Evolutionary conservation across 106 monocot genomes (phyloP).

Genomic region (Phalaenopsis aphrodite): DNA sequence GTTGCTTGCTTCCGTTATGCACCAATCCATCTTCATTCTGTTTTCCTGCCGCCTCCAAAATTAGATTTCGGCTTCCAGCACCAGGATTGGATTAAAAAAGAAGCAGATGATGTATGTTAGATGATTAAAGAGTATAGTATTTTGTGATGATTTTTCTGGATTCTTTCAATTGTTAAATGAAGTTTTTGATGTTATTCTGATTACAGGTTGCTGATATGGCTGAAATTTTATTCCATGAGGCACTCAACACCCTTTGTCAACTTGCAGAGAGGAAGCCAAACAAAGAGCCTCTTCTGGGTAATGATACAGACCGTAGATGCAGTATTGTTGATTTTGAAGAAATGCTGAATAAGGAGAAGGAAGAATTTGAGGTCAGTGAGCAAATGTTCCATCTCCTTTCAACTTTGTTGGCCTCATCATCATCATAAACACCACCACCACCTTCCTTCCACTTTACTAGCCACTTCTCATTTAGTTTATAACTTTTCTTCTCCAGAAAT

Average conservation of each 20-base stretch:
- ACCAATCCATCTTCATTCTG: slow-evolving; percentile 63
- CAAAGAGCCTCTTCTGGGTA: slow-evolving; percentile 22
- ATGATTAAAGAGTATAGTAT: background rate
- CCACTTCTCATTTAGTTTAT: slow-evolving; percentile 12
- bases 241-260: slow-evolving; percentile 34
- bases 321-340: slow-evolving; percentile 40
- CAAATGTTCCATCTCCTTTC: background rate
- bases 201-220: slow-evolving; percentile 42
- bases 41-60: slow-evolving; percentile 72
- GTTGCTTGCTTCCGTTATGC: slow-evolving; percentile 96
- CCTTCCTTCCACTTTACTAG: background rate
- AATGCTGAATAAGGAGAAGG: slow-evolving; percentile 47
- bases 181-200: slow-evolving; percentile 2
- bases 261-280: slow-evolving; percentile 26
- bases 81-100: slow-evolving; percentile 77
- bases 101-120: slow-evolving; percentile 56
- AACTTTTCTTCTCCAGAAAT: slow-evolving; percentile 51
- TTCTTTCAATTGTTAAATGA: background rate
- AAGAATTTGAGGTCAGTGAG: slow-evolving; percentile 61
- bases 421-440: background rate
- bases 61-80: slow-evolving; percentile 61
- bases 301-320: slow-evolving; percentile 19
- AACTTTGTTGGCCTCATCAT: background rate
- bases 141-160: background rate
- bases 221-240: slow-evolving; percentile 44